These are phyloP conservation scores for Chlamydomonas reinhardtii DNA, from an alignment of 163 green algal species.

Conservation along the genomic window DNA sequence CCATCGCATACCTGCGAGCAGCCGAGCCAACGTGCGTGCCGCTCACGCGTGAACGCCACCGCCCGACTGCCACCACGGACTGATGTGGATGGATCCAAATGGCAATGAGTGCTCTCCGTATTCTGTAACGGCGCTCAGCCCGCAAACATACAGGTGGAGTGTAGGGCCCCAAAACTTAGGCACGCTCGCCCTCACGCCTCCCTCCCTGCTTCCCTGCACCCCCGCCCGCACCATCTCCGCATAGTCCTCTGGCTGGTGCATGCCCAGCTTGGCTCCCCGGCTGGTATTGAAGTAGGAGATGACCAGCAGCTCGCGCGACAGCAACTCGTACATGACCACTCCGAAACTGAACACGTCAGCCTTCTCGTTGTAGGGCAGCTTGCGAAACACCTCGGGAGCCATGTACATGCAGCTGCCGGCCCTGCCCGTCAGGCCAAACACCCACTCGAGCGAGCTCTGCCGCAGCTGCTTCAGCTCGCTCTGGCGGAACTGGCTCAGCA, in stretches of 20 bases:
- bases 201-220: too few relatives aligned
- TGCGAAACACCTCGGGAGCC: not conserved
- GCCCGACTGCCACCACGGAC: too few relatives aligned
- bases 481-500: slow-evolving; percentile 10
- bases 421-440: slow-evolving; percentile 31
- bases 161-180: too few relatives aligned
- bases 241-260: not conserved
- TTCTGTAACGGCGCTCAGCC: too few relatives aligned
- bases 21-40: too few relatives aligned
- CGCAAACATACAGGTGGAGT: too few relatives aligned
- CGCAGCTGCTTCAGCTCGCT: slow-evolving; percentile 15
- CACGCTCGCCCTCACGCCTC: too few relatives aligned
- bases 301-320: not conserved
- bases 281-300: not conserved
- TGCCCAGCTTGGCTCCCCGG: not conserved
- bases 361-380: slow-evolving; percentile 10
- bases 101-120: too few relatives aligned
- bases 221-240: not conserved
- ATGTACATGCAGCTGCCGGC: not conserved
- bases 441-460: slow-evolving; percentile 9
- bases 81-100: too few relatives aligned
- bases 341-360: slow-evolving; percentile 3
- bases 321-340: not conserved
- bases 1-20: not conserved
- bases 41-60: too few relatives aligned